A percentile compares a stretch with the other conserved stretches of the same genome.
phyloP scores from a whole-genome alignment of 306 rosid genomes.

The Cotoneaster glaucophyllus region DNA sequence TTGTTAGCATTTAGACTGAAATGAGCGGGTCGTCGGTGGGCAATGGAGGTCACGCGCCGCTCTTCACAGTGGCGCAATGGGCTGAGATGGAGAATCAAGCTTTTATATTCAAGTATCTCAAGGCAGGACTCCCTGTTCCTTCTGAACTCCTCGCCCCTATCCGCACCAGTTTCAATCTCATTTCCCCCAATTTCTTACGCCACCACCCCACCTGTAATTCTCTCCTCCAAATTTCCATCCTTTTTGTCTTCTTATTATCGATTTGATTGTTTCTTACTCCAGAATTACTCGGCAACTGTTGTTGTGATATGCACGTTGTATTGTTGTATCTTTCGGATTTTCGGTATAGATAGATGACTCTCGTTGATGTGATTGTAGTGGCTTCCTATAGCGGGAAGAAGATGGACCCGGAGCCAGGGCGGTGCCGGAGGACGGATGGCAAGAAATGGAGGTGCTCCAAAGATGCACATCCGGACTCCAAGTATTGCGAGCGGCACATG shows the following conservation, averaged over 20 bases:
- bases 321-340: background rate
- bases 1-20: background rate
- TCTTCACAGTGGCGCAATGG: slow-evolving; percentile 66
- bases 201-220: slow-evolving; percentile 38
- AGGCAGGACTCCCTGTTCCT: slow-evolving; percentile 60
- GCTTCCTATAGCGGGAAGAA: slow-evolving; percentile 62
- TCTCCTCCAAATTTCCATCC: background rate
- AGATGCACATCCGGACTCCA: slow-evolving; percentile 69
- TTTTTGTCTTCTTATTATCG: background rate
- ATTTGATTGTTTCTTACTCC: background rate
- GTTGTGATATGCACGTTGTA: background rate
- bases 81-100: slow-evolving; percentile 82
- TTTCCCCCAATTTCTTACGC: slow-evolving; percentile 38
- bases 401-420: slow-evolving; percentile 73
- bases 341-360: background rate
- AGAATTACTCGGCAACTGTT: background rate
- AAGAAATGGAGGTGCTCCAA: slow-evolving; percentile 76
- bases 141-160: slow-evolving; percentile 61
- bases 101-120: slow-evolving; percentile 60
- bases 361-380: slow-evolving; percentile 26
- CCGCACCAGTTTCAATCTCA: slow-evolving; percentile 48
- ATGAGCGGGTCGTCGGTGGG: slow-evolving; percentile 18
- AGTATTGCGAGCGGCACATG: slow-evolving; percentile 82
- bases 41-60: slow-evolving; percentile 20
- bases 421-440: slow-evolving; percentile 79